Evolutionary conservation across 805 yeast genomes (phyloP).

Genomic region (Tetrapisispora phaffii): DNA sequence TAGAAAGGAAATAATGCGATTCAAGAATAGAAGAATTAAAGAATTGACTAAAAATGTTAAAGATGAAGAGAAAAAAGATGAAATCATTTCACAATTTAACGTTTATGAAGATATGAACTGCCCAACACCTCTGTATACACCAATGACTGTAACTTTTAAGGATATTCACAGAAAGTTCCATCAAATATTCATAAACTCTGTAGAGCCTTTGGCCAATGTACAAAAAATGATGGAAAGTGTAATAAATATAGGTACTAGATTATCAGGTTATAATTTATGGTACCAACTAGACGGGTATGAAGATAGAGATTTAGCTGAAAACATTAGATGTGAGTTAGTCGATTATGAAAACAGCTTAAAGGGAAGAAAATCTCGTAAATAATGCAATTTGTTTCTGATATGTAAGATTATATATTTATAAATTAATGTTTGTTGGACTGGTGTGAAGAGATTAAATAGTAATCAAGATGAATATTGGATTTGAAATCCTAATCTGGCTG

Average conservation of each 20-base stretch:
- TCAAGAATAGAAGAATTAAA: conserved; percentile 13
- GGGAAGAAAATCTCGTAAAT: conserved; percentile 20
- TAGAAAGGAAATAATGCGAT: conserved; percentile 19
- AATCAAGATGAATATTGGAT: conserved; percentile 23
- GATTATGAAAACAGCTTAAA: conserved; percentile 41
- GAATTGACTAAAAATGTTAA: conserved; percentile 10
- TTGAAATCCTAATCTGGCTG: conserved; percentile 24
- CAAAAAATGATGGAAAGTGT: conserved; percentile 51
- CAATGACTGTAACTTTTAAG: conserved; percentile 55
- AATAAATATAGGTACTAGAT: conserved; percentile 48
- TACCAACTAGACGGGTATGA: conserved; percentile 69
- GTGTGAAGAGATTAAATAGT: not conserved
- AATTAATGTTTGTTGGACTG: not conserved
- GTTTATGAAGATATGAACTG: conserved; percentile 28
- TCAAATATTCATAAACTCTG: conserved; percentile 58
- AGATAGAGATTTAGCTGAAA: conserved; percentile 59
- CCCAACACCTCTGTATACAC: conserved; percentile 38
- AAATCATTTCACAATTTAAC: conserved; percentile 11
- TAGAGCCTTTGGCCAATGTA: conserved; percentile 46
- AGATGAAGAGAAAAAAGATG: conserved; percentile 13
- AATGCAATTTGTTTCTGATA: not conserved
- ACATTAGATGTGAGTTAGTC: conserved; percentile 46
- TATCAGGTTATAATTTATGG: conserved; percentile 64
- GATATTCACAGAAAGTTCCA: conserved; percentile 58
- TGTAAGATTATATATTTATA: not conserved